phyloP scores from a whole-genome alignment of 768 basidiomycete genomes.

The Tricholoma sp. region DNA sequence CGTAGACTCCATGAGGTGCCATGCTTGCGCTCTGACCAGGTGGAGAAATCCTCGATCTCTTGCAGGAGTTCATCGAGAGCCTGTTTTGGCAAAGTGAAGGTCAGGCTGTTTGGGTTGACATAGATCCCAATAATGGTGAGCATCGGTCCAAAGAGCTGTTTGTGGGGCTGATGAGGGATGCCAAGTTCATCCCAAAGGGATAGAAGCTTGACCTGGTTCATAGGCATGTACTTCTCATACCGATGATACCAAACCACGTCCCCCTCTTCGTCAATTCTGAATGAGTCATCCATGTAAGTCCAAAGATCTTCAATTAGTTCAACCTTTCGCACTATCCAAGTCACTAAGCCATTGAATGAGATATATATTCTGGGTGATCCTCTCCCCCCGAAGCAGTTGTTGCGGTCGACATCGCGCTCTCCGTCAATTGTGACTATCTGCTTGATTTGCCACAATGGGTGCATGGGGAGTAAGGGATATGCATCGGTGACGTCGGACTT shows the following conservation, averaged over 20 bases:
- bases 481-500: too few relatives aligned
- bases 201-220: conserved; percentile 29
- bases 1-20: conserved; percentile 14
- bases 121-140: conserved; percentile 34
- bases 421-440: not conserved
- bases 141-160: not conserved
- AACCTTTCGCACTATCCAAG: not conserved
- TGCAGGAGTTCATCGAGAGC: conserved; percentile 11
- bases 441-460: conserved; percentile 4
- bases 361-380: conserved; percentile 19
- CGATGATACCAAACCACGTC: conserved; percentile 22
- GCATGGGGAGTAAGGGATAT: too few relatives aligned
- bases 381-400: conserved; percentile 27
- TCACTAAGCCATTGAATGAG: conserved; percentile 22
- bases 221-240: conserved; percentile 28
- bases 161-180: not conserved
- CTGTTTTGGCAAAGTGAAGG: conserved; percentile 15
- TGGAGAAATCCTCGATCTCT: conserved; percentile 5
- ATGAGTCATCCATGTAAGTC: not conserved
- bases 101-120: conserved; percentile 28
- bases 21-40: not conserved
- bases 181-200: conserved; percentile 29
- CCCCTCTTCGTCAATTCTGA: conserved; percentile 17
- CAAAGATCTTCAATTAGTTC: not conserved
- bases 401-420: conserved; percentile 25